Evolutionary conservation across 2,329 filamentous ascomycete genomes (phyloP), one percentile per base, ranked within the genome.

Genomic region (Penicillium sclerotigenum): DNA sequence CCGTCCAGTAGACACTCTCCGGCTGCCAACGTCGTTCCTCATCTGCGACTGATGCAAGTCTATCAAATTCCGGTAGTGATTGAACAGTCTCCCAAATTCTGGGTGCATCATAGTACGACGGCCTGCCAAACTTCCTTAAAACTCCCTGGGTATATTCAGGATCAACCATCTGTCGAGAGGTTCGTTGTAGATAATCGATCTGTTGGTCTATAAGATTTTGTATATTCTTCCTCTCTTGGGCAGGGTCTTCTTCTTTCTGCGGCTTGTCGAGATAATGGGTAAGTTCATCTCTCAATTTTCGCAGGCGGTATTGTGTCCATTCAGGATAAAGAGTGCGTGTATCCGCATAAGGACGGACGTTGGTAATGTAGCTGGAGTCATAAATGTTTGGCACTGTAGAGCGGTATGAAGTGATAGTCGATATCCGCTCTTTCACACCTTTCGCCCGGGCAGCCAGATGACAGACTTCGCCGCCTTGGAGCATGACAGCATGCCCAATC

Each of bases 381-480:
- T 65, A 62, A 0, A 65, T 29, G 7, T 55, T 55, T 6, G 58
- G 55, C 0, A 60, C 14, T 4, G 52, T 58, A 5, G 68, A 59
- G 3, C 68, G 61, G 34, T 66, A 69, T 8, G 66, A 67, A 36
- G 67, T 69, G 11, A 70, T 63, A 18, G 62, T 66, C 5, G 62
- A 63, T 37, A 70, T 65, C 6, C 68, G 62, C 47, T 70, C 68
- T 8, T 56, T 52, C 2, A 59, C 59, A 3, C 66, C 65, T 11
- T 58, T 59, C 6, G 66, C 64, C n/a, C 59, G 61, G 18, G 65
- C 57, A 24, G 67, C 68, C 13, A 63, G 54, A 34, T 70, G 68
- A 33, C 66, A 55, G 31, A 70, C 61, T 46, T 65, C 59, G 20
- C 66, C 58, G n/a, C 68, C 68, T 60, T 70, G 68, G 28, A 69